These are phyloP conservation scores for Boletus insuetus DNA, from an alignment of 768 basidiomycete species.

Conservation along the genomic window DNA sequence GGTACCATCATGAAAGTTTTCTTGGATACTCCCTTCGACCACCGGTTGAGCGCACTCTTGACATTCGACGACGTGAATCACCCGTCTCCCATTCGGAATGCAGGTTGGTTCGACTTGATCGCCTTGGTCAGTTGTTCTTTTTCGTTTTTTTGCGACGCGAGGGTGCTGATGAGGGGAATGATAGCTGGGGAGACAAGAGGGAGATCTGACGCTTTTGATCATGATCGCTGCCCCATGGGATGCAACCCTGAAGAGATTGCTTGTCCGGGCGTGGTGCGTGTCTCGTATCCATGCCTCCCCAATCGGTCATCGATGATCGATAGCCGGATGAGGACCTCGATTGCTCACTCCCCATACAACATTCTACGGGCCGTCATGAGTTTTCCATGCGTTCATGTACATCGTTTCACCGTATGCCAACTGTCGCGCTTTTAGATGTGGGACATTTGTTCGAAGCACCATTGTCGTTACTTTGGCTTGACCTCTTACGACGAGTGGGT, in stretches of 20 bases:
- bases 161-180: not conserved
- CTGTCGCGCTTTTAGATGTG: conserved; percentile 9
- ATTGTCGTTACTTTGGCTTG: conserved; percentile 14
- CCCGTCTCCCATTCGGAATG: not conserved
- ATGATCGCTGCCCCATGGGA: not conserved
- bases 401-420: not conserved
- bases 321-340: conserved; percentile 4
- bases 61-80: conserved; percentile 7
- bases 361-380: conserved; percentile 16
- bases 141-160: not conserved
- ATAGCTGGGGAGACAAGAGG: not conserved
- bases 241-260: too few relatives aligned
- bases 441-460: conserved; percentile 9
- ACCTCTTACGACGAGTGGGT: conserved; percentile 19
- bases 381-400: not conserved
- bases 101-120: conserved; percentile 6
- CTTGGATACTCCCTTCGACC: not conserved
- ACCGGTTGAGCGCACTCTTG: not conserved
- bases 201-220: not conserved
- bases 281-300: too few relatives aligned
- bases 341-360: not conserved
- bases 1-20: conserved; percentile 4
- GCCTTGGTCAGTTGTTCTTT: not conserved
- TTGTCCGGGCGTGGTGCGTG: too few relatives aligned
- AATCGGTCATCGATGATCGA: not conserved